Evolutionary conservation across 345 rosid species (phyloP).

Genomic region (Pseudoturritis turrita): DNA sequence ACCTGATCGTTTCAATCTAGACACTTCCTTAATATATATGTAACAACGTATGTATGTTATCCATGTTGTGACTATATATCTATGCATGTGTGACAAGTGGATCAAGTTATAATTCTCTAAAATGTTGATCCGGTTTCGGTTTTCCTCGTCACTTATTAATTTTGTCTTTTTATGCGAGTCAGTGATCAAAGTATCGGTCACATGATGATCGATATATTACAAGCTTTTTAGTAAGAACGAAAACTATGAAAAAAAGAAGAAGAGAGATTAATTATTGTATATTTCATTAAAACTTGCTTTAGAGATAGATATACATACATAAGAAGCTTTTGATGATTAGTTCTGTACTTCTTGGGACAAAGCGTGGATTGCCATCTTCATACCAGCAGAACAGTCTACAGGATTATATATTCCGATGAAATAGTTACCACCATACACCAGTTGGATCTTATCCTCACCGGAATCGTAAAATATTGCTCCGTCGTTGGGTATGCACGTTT

Average conservation of each 20-base stretch:
- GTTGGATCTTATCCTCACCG: background rate
- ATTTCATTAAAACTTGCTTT: background rate
- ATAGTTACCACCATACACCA: background rate
- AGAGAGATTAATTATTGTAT: background rate
- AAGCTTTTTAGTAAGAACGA: background rate
- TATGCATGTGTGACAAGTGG: constrained; percentile 35
- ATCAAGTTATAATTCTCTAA: background rate
- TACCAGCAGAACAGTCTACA: background rate
- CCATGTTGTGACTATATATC: background rate
- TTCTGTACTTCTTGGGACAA: background rate
- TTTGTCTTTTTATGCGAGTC: constrained; percentile 8
- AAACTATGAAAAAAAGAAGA: background rate
- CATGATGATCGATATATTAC: background rate
- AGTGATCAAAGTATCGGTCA: background rate
- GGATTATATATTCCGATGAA: background rate
- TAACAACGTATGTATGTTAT: background rate
- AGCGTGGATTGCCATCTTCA: background rate
- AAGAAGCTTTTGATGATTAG: background rate
- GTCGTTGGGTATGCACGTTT: background rate
- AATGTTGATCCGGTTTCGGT: background rate
- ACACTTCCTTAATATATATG: constrained; percentile 9
- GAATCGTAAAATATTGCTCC: background rate
- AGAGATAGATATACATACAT: background rate
- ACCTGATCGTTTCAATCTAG: constrained; percentile 21
- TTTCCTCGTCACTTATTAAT: constrained; percentile 33